Evolutionary conservation across 768 basidiomycete species (phyloP).

Genomic region (Lactarius hengduanensis): DNA sequence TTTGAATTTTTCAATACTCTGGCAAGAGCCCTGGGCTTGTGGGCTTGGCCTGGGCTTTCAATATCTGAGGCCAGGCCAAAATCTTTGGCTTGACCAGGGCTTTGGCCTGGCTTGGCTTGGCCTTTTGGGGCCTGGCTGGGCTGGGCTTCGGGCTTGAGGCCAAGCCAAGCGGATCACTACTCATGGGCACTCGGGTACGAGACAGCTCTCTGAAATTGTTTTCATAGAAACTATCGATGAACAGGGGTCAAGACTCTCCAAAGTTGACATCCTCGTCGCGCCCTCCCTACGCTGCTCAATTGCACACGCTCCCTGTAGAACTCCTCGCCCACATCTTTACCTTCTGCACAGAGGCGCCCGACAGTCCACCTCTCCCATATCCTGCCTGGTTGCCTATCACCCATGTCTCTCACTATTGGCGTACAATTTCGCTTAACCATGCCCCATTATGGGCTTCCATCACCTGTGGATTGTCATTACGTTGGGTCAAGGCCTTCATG

Average conservation of each 20-base stretch:
- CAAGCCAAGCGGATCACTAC: too few relatives aligned
- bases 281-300: too few relatives aligned
- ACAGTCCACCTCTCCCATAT: background rate
- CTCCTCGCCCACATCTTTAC: background rate
- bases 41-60: too few relatives aligned
- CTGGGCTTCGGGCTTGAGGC: too few relatives aligned
- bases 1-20: too few relatives aligned
- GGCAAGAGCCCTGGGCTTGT: too few relatives aligned
- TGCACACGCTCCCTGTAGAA: background rate
- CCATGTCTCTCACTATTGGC: background rate
- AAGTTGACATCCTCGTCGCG: too few relatives aligned
- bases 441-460: background rate
- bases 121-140: too few relatives aligned
- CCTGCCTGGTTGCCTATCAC: background rate
- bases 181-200: background rate
- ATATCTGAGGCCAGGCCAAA: too few relatives aligned
- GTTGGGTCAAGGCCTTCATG: background rate
- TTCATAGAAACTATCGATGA: background rate
- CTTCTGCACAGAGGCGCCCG: background rate
- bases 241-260: background rate
- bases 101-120: too few relatives aligned
- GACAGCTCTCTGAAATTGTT: background rate
- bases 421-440: background rate
- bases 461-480: background rate
- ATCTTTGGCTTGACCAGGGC: too few relatives aligned